Evolutionary conservation across 306 rosid genomes (phyloP).

Genomic region (Lithocarpus polystachyus): DNA sequence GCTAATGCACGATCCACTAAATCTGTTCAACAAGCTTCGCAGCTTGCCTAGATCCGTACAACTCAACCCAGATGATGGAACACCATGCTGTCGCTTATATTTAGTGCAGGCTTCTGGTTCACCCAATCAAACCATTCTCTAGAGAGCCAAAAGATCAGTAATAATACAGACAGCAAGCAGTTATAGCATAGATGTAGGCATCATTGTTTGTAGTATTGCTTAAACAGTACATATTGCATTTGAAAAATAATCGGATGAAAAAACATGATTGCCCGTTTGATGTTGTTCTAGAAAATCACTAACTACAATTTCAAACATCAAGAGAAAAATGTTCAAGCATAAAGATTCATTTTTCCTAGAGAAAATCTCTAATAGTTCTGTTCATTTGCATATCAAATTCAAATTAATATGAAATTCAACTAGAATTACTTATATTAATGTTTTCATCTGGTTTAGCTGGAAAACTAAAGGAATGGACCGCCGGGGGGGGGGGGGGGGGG

Average conservation of each 20-base stretch:
- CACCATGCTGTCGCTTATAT: conserved; percentile 84
- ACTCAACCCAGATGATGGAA: conserved; percentile 90
- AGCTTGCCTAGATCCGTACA: conserved; percentile 76
- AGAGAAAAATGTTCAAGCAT: not conserved
- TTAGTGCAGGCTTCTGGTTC: conserved; percentile 95
- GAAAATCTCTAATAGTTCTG: not conserved
- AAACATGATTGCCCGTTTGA: not conserved
- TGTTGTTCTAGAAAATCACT: not conserved
- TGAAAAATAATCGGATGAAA: conserved; percentile 3
- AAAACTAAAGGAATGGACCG: not conserved
- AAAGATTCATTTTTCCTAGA: not conserved
- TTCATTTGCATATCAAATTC: not conserved
- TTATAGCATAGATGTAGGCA: conserved; percentile 29
- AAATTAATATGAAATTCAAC: not conserved
- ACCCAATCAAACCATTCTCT: conserved; percentile 42
- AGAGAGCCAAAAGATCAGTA: conserved; percentile 23
- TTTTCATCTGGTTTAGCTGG: not conserved
- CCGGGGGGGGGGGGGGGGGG: too few species aligned
- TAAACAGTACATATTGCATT: conserved; percentile 16
- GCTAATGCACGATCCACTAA: conserved; percentile 65
- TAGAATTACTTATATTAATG: not conserved
- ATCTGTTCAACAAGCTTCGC: conserved; percentile 87
- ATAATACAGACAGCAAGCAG: conserved; percentile 23
- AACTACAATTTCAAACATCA: too few species aligned
- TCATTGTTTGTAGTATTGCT: conserved; percentile 33